phyloP scores from a whole-genome alignment of 345 rosid species.

The Boechera retrofracta region DNA sequence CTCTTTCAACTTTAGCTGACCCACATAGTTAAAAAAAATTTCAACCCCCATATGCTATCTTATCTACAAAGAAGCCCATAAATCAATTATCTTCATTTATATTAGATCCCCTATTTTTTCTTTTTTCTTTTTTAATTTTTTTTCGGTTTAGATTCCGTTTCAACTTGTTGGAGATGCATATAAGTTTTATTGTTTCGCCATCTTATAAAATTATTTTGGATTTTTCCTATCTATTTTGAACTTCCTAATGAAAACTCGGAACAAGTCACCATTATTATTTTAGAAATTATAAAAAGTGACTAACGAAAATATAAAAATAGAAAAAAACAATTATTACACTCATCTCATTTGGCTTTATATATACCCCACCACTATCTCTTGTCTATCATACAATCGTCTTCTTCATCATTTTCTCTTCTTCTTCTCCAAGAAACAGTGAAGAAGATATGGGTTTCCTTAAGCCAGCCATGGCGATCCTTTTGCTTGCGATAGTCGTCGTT shows the following conservation, averaged over 20 bases:
- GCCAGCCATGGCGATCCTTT: conserved; percentile 44
- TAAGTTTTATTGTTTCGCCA: background rate
- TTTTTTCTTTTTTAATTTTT: background rate
- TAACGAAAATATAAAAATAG: background rate
- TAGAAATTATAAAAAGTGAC: background rate
- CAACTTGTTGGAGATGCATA: background rate
- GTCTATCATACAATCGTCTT: conserved; percentile 34
- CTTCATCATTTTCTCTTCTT: conserved; percentile 18
- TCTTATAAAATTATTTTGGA: background rate
- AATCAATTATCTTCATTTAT: background rate
- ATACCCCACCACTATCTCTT: conserved; percentile 35
- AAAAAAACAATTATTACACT: background rate
- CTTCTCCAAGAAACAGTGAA: conserved; percentile 29
- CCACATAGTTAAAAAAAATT: background rate
- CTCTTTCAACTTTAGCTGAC: background rate
- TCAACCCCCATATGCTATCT: background rate
- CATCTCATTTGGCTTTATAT: conserved; percentile 40
- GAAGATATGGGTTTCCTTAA: conserved; percentile 50
- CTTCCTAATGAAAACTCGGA: conserved; percentile 22
- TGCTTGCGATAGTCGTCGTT: conserved; percentile 49
- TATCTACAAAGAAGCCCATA: conserved; percentile 4
- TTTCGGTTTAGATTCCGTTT: background rate
- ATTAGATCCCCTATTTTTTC: conserved; percentile 5
- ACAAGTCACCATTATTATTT: conserved; percentile 25
- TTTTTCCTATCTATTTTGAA: conserved; percentile 19